These are phyloP conservation scores for Phanerochaete sordida DNA, from an alignment of 768 basidiomycete genomes.

Conservation along the genomic window DNA sequence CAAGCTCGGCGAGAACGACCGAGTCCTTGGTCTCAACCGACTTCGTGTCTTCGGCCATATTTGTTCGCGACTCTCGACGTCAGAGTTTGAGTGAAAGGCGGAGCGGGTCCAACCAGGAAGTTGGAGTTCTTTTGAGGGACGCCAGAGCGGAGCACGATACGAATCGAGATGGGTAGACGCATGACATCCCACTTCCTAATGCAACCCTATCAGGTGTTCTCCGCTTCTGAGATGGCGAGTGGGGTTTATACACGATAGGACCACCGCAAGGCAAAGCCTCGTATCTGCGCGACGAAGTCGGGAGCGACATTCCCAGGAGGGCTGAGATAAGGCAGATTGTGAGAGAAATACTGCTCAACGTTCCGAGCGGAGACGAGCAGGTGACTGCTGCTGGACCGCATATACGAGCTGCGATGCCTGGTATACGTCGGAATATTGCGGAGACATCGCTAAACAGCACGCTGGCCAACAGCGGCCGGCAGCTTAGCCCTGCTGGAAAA, in stretches of 20 bases:
- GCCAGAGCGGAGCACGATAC: background rate
- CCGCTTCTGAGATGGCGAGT: background rate
- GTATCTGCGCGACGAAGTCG: background rate
- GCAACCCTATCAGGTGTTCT: background rate
- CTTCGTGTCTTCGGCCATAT: background rate
- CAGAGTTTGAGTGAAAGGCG: background rate
- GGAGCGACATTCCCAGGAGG: background rate
- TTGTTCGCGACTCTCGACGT: background rate
- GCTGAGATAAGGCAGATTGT: background rate
- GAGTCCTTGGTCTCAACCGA: constrained; percentile 27
- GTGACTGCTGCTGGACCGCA: background rate
- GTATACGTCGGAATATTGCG: no score
- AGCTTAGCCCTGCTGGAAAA: no score
- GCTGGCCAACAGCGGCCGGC: no score
- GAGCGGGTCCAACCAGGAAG: background rate
- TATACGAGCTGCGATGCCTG: background rate
- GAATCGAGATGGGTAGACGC: background rate
- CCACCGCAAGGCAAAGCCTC: background rate
- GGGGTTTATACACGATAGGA: background rate
- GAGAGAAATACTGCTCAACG: background rate
- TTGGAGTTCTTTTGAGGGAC: background rate
- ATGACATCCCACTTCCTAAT: background rate
- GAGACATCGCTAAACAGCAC: no score
- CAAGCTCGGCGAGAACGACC: constrained; percentile 37
- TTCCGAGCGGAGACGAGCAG: background rate